Percentiles rank a stretch among this genome's conserved stretches.
phyloP scores from a whole-genome alignment of 768 basidiomycete genomes.

The Rhodosporidiobolus sp. region DNA sequence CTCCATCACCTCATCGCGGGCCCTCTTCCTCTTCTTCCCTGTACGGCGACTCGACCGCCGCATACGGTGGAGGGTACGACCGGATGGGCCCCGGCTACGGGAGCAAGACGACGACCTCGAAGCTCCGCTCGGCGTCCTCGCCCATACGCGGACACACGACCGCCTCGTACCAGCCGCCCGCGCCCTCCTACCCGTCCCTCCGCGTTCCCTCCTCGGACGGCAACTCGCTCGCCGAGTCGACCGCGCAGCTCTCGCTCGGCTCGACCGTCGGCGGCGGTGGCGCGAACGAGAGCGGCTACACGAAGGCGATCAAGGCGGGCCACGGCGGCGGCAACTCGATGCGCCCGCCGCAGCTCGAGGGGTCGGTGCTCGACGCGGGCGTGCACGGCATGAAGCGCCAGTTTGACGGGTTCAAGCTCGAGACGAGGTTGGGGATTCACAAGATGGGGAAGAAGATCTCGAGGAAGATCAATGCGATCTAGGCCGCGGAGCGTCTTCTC shows the following conservation, averaged over 20 bases:
- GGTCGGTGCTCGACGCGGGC: conserved; percentile 31
- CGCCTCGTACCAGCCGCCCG: conserved; percentile 38
- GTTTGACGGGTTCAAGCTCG: conserved; percentile 40
- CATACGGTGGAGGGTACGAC: conserved; percentile 26
- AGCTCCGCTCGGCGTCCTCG: background rate
- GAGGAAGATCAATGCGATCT: conserved; percentile 17
- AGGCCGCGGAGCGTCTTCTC: background rate
- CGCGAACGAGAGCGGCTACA: conserved; percentile 30
- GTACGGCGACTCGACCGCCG: conserved; percentile 22
- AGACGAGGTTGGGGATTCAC: conserved; percentile 28
- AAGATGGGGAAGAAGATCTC: conserved; percentile 28
- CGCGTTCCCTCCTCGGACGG: background rate
- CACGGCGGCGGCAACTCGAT: conserved; percentile 5
- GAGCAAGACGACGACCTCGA: conserved; percentile 1
- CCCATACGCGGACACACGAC: conserved; percentile 12
- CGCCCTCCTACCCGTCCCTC: conserved; percentile 16
- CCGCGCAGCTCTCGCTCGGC: conserved; percentile 15
- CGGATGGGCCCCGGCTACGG: conserved; percentile 22
- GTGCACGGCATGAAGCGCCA: conserved; percentile 39
- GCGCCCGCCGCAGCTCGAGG: conserved; percentile 24
- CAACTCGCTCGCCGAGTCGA: conserved; percentile 24
- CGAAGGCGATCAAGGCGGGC: conserved; percentile 21
- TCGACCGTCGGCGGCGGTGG: background rate
- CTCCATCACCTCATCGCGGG: background rate
- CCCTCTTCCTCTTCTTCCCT: conserved; percentile 6